phyloP scores from a whole-genome alignment of 129 eudicot species.

The Artemisia argyi region DNA sequence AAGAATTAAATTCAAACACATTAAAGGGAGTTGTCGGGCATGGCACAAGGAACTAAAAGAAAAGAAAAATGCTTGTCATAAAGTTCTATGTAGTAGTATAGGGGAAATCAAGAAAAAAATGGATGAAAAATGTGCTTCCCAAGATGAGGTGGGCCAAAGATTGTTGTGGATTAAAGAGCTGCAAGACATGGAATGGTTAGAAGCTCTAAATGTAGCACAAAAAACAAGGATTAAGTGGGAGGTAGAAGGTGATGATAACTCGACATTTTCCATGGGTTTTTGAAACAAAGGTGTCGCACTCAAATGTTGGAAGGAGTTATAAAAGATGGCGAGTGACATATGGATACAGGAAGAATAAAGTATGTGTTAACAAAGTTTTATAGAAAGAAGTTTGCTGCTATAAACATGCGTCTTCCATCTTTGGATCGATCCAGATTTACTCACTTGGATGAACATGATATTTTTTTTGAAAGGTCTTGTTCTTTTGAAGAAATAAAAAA shows the following conservation, averaged over 20 bases:
- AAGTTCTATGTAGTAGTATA: too few relatives aligned
- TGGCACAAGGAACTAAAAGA: too few relatives aligned
- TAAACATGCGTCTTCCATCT: too few relatives aligned
- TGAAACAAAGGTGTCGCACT: neutral
- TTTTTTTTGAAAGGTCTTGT: neutral
- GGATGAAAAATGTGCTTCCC: too few relatives aligned
- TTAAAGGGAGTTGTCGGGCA: too few relatives aligned
- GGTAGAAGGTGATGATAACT: neutral
- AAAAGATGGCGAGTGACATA: neutral
- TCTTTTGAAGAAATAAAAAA: neutral
- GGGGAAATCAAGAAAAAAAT: too few relatives aligned
- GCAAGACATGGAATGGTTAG: neutral
- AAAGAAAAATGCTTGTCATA: too few relatives aligned
- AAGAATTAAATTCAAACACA: too few relatives aligned
- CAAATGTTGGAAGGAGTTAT: neutral
- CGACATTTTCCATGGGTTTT: neutral
- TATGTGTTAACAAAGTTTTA: neutral
- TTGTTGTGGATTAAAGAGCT: too few relatives aligned
- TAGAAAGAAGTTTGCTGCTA: too few relatives aligned
- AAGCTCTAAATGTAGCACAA: neutral
- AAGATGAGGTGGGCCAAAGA: too few relatives aligned
- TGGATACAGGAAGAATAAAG: neutral
- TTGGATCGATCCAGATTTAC: too few relatives aligned
- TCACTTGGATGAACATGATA: neutral
- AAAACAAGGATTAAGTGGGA: neutral